Base-by-base conservation (phyloP, 352 stramenopile genomes). In the Phytopythium mirpurense region DNA sequence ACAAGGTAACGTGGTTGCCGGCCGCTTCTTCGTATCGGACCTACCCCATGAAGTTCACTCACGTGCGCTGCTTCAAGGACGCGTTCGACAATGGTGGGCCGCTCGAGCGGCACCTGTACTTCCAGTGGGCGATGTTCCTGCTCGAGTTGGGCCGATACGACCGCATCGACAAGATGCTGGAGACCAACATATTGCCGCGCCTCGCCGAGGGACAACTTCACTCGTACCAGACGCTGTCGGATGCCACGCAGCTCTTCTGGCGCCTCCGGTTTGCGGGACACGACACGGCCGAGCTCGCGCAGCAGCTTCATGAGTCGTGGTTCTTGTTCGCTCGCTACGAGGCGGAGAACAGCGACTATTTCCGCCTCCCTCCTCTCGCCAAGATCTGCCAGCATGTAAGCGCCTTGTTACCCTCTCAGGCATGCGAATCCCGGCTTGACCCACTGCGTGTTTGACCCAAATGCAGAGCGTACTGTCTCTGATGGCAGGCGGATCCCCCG, bases 221-320 rank as follows among this genome's bases (percentile, higher is more conserved):
- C 55, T 72, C 80, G 9, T 63, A 82, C 15, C 65, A 60, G 6
- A 80, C 70, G n/a, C 57, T 93, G 15, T 75, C 72, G 34, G 80
- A 95, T 26, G 76, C 74, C 2, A 93, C 80, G 10, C 84, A 95
- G 57, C 64, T 95, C 24, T 93, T 86, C 52, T 95, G 84, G 84
- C 83, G 84, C 34, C 65, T 95, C 32, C 78, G 83, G 12, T 90
- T 95, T 54, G 81, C 78, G 10, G 78, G 74, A 6, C 67, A 90
- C 23, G 74, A 90, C 40, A 73, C 68, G 1, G 54, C 51, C 6
- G 63, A 81, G 43, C 53, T 90, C 51, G 67, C 74, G 21, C 60
- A 88, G n/a, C 72, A 82, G 36, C 72, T 92, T 9, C 42, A 74
- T 2, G 64, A 85, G 0, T 69, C 71, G 31, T 92, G 82, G 82